Evolutionary conservation across 2,329 filamentous ascomycete genomes (phyloP).

Genomic region (Apiospora kogelbergensis): DNA sequence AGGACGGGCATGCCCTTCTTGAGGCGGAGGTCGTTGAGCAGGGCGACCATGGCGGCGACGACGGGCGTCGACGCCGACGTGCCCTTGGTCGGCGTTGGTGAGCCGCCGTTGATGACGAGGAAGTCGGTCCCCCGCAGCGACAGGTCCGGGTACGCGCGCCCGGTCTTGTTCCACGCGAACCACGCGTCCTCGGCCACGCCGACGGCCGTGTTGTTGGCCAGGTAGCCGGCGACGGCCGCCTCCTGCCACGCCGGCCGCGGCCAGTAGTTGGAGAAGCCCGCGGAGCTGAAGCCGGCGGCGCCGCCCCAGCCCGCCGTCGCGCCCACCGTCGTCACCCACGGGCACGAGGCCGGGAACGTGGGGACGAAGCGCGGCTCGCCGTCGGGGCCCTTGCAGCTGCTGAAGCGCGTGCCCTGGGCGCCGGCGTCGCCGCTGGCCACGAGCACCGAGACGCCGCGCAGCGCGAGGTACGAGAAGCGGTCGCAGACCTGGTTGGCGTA

Average conservation of each 20-base stretch:
- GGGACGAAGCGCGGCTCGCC: conserved; percentile 51
- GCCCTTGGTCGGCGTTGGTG: conserved; percentile 24
- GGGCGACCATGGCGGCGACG: conserved; percentile 52
- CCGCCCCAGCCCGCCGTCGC: conserved; percentile 17
- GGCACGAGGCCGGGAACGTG: conserved; percentile 51
- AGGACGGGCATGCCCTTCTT: conserved; percentile 46
- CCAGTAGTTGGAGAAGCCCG: conserved; percentile 52
- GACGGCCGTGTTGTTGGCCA: neutral
- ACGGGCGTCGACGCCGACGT: conserved; percentile 52
- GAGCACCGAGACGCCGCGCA: conserved; percentile 62
- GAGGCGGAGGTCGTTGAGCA: conserved; percentile 55
- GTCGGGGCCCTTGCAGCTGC: conserved; percentile 51
- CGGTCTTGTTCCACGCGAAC: conserved; percentile 26
- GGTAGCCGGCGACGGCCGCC: neutral
- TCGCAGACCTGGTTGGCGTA: conserved; percentile 61
- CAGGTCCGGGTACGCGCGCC: conserved; percentile 54
- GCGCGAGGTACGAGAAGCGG: conserved; percentile 63
- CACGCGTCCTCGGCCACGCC: neutral
- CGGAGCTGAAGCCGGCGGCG: conserved; percentile 29
- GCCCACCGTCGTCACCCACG: conserved; percentile 29
- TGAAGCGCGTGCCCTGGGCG: conserved; percentile 49
- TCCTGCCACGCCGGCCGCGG: conserved; percentile 45
- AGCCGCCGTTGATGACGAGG: conserved; percentile 37
- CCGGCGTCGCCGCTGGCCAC: conserved; percentile 60
- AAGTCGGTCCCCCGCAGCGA: conserved; percentile 44